Evolutionary conservation across 192 early-diverging fungal genomes (phyloP).

Genomic region (Radiomyces spectabilis): DNA sequence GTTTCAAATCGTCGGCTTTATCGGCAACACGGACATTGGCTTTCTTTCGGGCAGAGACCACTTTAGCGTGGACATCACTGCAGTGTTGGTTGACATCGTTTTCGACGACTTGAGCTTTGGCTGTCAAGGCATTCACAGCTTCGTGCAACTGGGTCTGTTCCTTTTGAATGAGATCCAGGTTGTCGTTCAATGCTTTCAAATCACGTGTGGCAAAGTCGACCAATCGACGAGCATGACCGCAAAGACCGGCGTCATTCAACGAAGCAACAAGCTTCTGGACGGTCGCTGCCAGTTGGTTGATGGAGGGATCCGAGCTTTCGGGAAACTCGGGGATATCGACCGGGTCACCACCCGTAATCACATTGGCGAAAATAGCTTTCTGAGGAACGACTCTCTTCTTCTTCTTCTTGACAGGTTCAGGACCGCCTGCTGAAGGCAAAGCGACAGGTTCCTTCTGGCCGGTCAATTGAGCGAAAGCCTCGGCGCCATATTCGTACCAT

Average conservation of each 20-base stretch:
- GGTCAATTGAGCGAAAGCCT: slow-evolving; percentile 21
- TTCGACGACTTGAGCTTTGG: slow-evolving; percentile 42
- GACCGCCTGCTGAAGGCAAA: not conserved
- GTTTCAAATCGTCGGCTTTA: slow-evolving; percentile 39
- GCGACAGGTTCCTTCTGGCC: slow-evolving; percentile 10
- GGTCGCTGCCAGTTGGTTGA: slow-evolving; percentile 19
- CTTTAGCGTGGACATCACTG: slow-evolving; percentile 40
- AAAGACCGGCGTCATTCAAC: slow-evolving; percentile 22
- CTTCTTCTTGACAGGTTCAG: not conserved
- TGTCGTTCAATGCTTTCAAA: slow-evolving; percentile 31
- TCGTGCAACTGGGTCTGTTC: slow-evolving; percentile 17
- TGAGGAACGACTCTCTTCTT: too few species aligned
- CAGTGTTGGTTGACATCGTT: slow-evolving; percentile 50
- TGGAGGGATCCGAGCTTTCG: not conserved
- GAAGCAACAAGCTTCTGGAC: slow-evolving; percentile 16
- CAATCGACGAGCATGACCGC: slow-evolving; percentile 47
- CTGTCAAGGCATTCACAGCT: slow-evolving; percentile 11
- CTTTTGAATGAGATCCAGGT: slow-evolving; percentile 37
- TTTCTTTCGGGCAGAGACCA: slow-evolving; percentile 37
- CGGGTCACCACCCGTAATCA: slow-evolving; percentile 4
- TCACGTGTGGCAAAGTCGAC: slow-evolving; percentile 52
- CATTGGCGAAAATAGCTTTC: not conserved
- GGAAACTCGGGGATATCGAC: not conserved
- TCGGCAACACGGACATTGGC: slow-evolving; percentile 34
- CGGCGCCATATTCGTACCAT: slow-evolving; percentile 22